These are phyloP conservation scores for Chlorophyllum brunneum DNA, from an alignment of 768 basidiomycete species.

Conservation along the genomic window DNA sequence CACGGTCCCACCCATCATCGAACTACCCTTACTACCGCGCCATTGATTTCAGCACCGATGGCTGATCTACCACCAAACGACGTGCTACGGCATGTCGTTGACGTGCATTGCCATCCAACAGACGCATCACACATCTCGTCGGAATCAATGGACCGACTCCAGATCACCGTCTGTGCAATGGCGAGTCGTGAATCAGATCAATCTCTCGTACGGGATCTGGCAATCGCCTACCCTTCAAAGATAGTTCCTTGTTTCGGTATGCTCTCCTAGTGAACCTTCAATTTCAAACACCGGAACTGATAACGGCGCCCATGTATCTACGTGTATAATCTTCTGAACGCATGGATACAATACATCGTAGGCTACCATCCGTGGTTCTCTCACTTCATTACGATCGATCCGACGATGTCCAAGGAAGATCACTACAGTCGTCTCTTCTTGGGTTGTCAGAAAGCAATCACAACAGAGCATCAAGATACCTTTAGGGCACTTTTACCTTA, in stretches of 20 bases:
- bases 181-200: constrained; percentile 68
- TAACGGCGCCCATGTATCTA: neutral
- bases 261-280: constrained; percentile 21
- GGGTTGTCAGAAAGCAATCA: constrained; percentile 8
- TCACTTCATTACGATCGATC: constrained; percentile 60
- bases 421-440: constrained; percentile 80
- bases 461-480: constrained; percentile 28
- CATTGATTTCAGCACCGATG: neutral
- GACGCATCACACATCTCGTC: constrained; percentile 51
- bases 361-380: constrained; percentile 96
- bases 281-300: neutral
- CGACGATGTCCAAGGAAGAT: constrained; percentile 47
- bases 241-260: constrained; percentile 89
- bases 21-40: neutral
- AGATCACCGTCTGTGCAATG: constrained; percentile 83
- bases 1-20: neutral
- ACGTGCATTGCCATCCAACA: constrained; percentile 92
- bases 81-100: constrained; percentile 69
- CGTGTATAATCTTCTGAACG: too few species aligned
- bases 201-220: constrained; percentile 61
- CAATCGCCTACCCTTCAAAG: constrained; percentile 53
- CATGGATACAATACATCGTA: constrained; percentile 33
- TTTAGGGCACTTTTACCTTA: constrained; percentile 56
- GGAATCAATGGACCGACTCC: constrained; percentile 49
- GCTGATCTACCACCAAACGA: constrained; percentile 23